These are phyloP conservation scores for Begonia masoniana DNA, from an alignment of 306 rosid genomes.

Conservation along the genomic window DNA sequence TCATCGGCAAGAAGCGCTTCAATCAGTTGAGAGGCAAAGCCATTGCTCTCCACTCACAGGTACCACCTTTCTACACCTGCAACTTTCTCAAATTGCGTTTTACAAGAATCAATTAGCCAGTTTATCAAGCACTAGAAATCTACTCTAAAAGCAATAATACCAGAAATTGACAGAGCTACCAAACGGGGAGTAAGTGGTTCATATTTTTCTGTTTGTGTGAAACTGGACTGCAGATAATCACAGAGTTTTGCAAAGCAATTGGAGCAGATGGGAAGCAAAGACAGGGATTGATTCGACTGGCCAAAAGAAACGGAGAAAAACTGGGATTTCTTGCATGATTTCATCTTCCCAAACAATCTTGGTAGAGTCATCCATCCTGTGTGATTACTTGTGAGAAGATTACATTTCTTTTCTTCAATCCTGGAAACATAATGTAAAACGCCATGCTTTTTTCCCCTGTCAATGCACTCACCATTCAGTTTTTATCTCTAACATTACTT, in stretches of 20 bases:
- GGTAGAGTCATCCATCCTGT: too few relatives aligned
- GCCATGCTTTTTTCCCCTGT: too few relatives aligned
- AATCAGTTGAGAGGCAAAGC: conserved; percentile 95
- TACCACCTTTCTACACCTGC: conserved; percentile 5
- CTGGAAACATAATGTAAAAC: too few relatives aligned
- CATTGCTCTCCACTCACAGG: conserved; percentile 97
- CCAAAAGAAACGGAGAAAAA: conserved; percentile 94
- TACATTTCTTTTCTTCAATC: too few relatives aligned
- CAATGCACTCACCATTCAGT: too few relatives aligned
- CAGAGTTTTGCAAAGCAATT: conserved; percentile 94
- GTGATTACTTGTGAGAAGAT: too few relatives aligned
- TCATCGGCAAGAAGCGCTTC: conserved; percentile 86
- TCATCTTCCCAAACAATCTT: conserved; percentile 4
- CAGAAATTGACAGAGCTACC: neutral
- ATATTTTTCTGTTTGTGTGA: neutral
- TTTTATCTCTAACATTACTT: too few relatives aligned
- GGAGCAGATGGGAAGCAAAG: conserved; percentile 98
- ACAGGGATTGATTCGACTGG: conserved; percentile 92
- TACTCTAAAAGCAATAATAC: too few relatives aligned
- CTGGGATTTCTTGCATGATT: conserved; percentile 87
- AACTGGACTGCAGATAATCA: conserved; percentile 42
- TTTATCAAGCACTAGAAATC: too few relatives aligned
- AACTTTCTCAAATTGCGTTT: neutral
- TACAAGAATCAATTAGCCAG: too few relatives aligned
- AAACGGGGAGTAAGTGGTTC: neutral